These are phyloP conservation scores for Cordyceps fumosorosea DNA, from an alignment of 2,329 filamentous ascomycete genomes.

Conservation along the genomic window DNA sequence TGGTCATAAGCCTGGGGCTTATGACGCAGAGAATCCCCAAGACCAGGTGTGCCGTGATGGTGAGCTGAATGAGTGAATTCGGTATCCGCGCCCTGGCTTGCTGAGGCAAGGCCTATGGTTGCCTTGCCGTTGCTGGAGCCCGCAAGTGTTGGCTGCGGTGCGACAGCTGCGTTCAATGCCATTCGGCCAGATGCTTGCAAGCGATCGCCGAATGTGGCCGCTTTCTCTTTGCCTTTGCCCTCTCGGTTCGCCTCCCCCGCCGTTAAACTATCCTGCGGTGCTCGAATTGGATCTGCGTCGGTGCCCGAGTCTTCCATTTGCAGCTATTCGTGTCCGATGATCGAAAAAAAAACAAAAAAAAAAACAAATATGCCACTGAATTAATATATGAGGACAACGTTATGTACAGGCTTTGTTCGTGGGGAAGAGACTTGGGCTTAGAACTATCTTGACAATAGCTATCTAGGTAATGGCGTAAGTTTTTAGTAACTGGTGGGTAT, in stretches of 20 bases:
- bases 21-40: neutral
- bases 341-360: neutral
- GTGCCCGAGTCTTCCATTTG: neutral
- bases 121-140: conserved; percentile 16
- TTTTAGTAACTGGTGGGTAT: too few relatives aligned
- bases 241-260: neutral
- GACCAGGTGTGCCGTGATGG: neutral
- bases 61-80: neutral
- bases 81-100: neutral
- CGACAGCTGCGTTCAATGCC: conserved; percentile 20
- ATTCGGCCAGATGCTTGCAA: conserved; percentile 23
- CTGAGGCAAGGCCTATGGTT: neutral
- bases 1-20: neutral
- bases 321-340: neutral
- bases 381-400: neutral
- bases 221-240: conserved; percentile 15
- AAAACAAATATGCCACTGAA: neutral
- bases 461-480: too few relatives aligned
- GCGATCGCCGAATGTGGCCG: conserved; percentile 18
- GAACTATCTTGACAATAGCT: too few relatives aligned
- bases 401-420: neutral
- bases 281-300: neutral
- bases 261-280: neutral
- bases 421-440: neutral
- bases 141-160: conserved; percentile 14